Percentiles rank a stretch among this genome's conserved stretches.
Conservation (phyloP, 2,329 filamentous ascomycete genomes). For the Coniochaeta sp. region DNA sequence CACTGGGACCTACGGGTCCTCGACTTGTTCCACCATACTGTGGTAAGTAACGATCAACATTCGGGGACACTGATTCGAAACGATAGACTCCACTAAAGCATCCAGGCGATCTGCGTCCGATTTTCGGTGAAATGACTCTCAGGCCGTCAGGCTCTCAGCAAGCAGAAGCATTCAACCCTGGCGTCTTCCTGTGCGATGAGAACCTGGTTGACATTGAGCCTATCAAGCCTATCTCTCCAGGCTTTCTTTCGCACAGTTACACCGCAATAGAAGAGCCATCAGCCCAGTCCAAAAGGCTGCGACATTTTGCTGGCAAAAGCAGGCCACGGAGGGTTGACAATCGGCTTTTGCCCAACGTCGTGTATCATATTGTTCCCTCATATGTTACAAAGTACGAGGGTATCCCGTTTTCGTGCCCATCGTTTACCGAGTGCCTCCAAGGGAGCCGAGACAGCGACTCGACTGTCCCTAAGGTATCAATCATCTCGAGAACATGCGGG, state of each 20-base stretch:
- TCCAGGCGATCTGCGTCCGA: background rate
- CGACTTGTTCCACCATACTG: background rate
- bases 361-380: background rate
- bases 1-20: background rate
- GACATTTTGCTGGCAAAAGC: no score
- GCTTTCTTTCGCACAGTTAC: no score
- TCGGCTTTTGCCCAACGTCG: background rate
- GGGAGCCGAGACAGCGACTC: background rate
- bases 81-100: background rate
- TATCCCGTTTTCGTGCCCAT: background rate
- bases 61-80: background rate
- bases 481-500: no score
- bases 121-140: background rate
- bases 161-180: background rate
- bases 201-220: background rate
- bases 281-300: no score
- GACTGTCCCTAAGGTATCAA: no score
- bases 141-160: no score
- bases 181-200: background rate
- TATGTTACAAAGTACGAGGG: background rate
- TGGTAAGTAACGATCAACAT: background rate
- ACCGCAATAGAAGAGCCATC: no score
- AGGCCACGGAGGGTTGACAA: background rate
- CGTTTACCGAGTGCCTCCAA: background rate
- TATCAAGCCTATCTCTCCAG: no score